Evolutionary conservation across 2,329 filamentous ascomycete species (phyloP), one percentile per base, ranked within the genome.

Genomic region (Westerdykella sp.): DNA sequence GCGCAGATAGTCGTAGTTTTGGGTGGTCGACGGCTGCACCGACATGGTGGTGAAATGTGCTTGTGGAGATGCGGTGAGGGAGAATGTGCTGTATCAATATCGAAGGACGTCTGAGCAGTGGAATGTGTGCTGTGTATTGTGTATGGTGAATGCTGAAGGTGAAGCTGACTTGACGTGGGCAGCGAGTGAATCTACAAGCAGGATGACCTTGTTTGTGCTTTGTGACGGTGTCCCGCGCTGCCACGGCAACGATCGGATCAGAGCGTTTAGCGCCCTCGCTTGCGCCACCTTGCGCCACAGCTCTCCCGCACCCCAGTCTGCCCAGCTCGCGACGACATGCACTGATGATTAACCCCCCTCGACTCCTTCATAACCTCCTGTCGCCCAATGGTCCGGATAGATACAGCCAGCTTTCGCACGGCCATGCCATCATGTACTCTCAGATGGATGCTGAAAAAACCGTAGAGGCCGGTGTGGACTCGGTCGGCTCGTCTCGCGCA

Each of bases 1-100:
- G 55, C 75, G 74, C 49, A 79, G 70, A 56, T 77, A 74, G 64
- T 78, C 76, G 71, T 77, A 73, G 60, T 75, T 72, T 40, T 70
- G 69, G 36, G 63, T 56, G 39, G 59, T 51, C 36, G 56, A 50
- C 43, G 60, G 55, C 28, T 49, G 48, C 41, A 42, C 43, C 37
- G 59, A 50, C 59, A 63, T 63, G 39, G 23, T 53, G 46, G 28
- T 25, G 32, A 18, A 35, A 14, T 14, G 32, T 35, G 32, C 7
- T 15, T 15, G 31, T 41, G 42, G n/a, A 28, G 30, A 42, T 28
- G 25, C 16, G 28, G 28, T 35, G 21, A 10, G 16, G 32, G 32
- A 35, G n/a, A 18, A 35, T 35, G 16, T 14, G 39, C 31, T 35
- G 42, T 40, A 45, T 37, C 43, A 41, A 45, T 41, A 41, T 37